A percentile compares a stretch with the other conserved stretches of the same genome.
Conservation (phyloP, 306 rosid species). For the Malus orientalis region DNA sequence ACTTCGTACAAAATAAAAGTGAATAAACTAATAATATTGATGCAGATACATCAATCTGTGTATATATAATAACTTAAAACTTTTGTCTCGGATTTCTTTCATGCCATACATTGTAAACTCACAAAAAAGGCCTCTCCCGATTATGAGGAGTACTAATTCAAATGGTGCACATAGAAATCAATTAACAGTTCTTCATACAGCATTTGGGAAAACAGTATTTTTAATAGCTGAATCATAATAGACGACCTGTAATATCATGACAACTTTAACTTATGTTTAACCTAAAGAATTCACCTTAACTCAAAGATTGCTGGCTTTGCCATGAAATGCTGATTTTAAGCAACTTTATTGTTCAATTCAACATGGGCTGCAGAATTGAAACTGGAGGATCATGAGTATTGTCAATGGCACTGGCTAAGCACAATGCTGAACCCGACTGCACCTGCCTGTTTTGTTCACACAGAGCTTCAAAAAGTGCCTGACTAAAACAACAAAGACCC, state of each 20-base stretch:
- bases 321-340: conserved; percentile 70
- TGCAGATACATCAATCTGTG: background rate
- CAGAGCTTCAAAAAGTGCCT: conserved; percentile 62
- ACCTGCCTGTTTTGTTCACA: conserved; percentile 80
- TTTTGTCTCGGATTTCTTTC: background rate
- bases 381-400: conserved; percentile 54
- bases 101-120: background rate
- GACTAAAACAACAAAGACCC: conserved; percentile 43
- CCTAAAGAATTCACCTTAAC: conserved; percentile 35
- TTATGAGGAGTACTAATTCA: background rate
- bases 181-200: background rate
- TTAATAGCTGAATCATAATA: background rate
- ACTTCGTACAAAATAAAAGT: no score
- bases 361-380: conserved; percentile 54
- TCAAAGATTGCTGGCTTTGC: conserved; percentile 67
- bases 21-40: background rate
- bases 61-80: no score
- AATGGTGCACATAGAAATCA: background rate
- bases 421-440: conserved; percentile 59
- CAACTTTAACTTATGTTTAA: background rate
- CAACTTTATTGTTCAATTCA: conserved; percentile 52
- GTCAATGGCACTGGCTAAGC: conserved; percentile 42
- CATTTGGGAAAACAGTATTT: background rate
- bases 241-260: background rate
- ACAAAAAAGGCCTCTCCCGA: background rate